Percentiles rank a stretch among this genome's conserved stretches.
phyloP scores from a whole-genome alignment of 257 asterid species.

The Petrea volubilis region DNA sequence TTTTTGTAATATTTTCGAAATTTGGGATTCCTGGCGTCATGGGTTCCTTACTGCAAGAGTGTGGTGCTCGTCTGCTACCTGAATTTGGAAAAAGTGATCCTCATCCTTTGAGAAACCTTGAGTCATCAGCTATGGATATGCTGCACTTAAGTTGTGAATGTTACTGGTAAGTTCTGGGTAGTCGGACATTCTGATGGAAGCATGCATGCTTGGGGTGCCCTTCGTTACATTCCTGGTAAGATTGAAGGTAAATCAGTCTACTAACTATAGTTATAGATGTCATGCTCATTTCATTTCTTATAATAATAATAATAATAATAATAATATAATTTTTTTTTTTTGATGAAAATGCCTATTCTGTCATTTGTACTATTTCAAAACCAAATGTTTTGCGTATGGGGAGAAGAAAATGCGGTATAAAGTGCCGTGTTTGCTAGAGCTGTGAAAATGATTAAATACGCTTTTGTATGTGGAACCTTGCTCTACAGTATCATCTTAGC shows the following conservation, averaged over 20 bases:
- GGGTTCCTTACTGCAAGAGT: constrained; percentile 65
- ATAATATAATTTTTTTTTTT: no score
- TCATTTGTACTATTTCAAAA: no score
- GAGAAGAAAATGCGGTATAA: no score
- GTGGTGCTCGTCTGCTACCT: constrained; percentile 83
- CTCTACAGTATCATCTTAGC: no score
- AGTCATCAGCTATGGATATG: constrained; percentile 91
- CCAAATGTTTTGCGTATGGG: no score
- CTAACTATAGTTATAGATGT: no score
- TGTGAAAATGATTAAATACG: no score
- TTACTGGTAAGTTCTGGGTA: constrained; percentile 88
- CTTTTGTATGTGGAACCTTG: no score
- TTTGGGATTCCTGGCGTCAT: constrained; percentile 88
- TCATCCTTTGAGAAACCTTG: constrained; percentile 79
- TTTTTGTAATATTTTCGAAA: not conserved
- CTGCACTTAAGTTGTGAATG: constrained; percentile 73
- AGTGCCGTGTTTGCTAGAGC: no score
- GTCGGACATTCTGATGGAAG: constrained; percentile 76
- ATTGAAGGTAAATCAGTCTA: constrained; percentile 67
- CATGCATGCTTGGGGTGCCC: constrained; percentile 94
- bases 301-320: no score
- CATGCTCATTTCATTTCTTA: no score
- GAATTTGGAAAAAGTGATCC: constrained; percentile 99
- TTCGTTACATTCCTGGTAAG: constrained; percentile 88
- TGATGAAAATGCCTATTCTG: no score